These are phyloP conservation scores for Stygiomarasmius scandens DNA, from an alignment of 1,284 basidiomycete species.

Conservation along the genomic window DNA sequence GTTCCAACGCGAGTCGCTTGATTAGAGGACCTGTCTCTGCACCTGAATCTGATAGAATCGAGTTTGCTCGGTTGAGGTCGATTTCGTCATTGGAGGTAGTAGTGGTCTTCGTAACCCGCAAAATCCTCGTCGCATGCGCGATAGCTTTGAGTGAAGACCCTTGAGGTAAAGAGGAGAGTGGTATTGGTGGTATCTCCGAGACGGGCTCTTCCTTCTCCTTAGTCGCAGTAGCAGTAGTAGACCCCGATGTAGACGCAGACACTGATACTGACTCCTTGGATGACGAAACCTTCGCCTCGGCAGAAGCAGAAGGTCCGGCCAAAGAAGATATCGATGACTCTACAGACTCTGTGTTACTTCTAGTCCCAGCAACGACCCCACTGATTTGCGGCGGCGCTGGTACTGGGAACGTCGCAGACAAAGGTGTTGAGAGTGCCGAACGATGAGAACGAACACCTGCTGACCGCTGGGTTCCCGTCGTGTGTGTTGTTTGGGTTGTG, in stretches of 20 bases:
- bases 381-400: conserved; percentile 8
- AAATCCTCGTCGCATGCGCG: conserved; percentile 83
- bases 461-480: conserved; percentile 1
- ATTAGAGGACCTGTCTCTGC: conserved; percentile 64
- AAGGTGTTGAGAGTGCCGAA: not conserved
- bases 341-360: too few species aligned
- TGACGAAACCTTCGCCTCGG: not conserved
- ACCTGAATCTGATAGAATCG: conserved; percentile 68
- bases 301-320: too few species aligned
- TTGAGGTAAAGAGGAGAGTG: conserved; percentile 43
- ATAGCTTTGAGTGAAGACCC: conserved; percentile 74
- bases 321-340: not conserved
- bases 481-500: conserved; percentile 4
- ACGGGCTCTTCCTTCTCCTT: not conserved
- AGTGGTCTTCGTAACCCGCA: conserved; percentile 50
- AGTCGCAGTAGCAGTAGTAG: not conserved
- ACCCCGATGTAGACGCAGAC: not conserved
- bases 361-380: not conserved
- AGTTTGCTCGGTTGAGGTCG: conserved; percentile 37
- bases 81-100: not conserved
- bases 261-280: not conserved
- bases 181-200: conserved; percentile 9
- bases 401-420: not conserved
- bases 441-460: not conserved
- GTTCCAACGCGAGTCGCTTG: conserved; percentile 66